Base-by-base conservation (phyloP, 2,329 filamentous ascomycete genomes). In the Penicillium sp. region DNA sequence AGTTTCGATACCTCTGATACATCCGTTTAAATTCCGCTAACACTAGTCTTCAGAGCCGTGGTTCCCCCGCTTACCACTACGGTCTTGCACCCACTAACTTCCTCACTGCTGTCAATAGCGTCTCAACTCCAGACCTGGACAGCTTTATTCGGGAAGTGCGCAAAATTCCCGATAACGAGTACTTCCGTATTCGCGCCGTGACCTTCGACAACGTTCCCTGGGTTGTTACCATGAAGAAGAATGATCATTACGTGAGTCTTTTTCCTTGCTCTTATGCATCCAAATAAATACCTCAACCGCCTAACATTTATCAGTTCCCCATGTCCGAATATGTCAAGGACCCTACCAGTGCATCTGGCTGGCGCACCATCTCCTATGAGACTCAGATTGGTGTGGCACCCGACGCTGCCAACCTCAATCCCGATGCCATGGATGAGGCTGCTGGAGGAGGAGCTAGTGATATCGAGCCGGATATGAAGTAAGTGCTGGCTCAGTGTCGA, bases 211-310 rank as follows among this genome's bases (percentile, higher is more conserved):
- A 95, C 68, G 91, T 99, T 10, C 93, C 93, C 4, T 99, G 94
- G 91, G 91, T 99, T n/a, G 90, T 95, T 37, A 99, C 94, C 9
- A 96, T 99, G 90, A 99, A 99, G 86, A 97, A 97, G 84, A 97
- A 97, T 66, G 93, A 99, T 71, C 94, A 99, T 75, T 99, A 99
- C 73, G 79, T 81, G 67, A 69, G 77, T 70, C n/a, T 17, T 22
- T 42, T 16, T 5, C 37, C 36, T 22, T 17, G 28, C 25, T 33
- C 28, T 7, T 8, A 5, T 37, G 0, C 17, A 35, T 22, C 22
- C 25, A 12, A 25, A 6, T 9, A 3, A 26, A 26, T 10, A 3
- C 1, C 4, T 17, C 17, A 16, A 19, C 19, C 2, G 10, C 10
- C 30, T 53, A 36, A 61, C 31, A 14, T n/a, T 5, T 2, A 22